Evolutionary conservation across 2,329 filamentous ascomycete genomes (phyloP).

Genomic region (Bipolaris cookei): DNA sequence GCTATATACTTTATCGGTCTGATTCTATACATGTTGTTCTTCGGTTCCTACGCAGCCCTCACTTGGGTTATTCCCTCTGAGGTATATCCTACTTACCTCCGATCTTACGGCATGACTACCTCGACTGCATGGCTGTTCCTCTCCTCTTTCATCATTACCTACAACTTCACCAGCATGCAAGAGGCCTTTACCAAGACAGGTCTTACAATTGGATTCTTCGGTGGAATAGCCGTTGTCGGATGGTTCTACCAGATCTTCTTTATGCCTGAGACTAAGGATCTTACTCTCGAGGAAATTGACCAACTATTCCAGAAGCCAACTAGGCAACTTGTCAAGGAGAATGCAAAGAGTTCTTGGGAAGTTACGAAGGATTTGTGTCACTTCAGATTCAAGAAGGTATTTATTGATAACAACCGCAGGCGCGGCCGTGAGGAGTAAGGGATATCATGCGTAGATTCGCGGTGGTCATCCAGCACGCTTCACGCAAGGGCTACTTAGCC

Average conservation of each 20-base stretch:
- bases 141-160: slow-evolving; percentile 74
- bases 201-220: slow-evolving; percentile 73
- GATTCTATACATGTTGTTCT: slow-evolving; percentile 53
- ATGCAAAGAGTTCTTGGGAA: slow-evolving; percentile 52
- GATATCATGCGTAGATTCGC: not conserved
- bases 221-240: slow-evolving; percentile 72
- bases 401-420: slow-evolving; percentile 46
- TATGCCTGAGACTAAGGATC: slow-evolving; percentile 77
- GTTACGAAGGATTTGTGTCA: slow-evolving; percentile 55
- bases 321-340: slow-evolving; percentile 61
- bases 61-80: slow-evolving; percentile 62
- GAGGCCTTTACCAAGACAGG: slow-evolving; percentile 70
- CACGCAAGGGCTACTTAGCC: not conserved
- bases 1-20: slow-evolving; percentile 72
- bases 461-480: not conserved
- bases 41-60: slow-evolving; percentile 46
- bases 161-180: slow-evolving; percentile 76
- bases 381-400: slow-evolving; percentile 57
- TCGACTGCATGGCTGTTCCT: slow-evolving; percentile 73
- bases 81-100: slow-evolving; percentile 74
- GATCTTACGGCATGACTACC: slow-evolving; percentile 75
- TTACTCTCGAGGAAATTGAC: slow-evolving; percentile 74
- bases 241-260: slow-evolving; percentile 76
- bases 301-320: slow-evolving; percentile 70
- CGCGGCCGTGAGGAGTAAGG: slow-evolving; percentile 15